phyloP scores from a whole-genome alignment of 805 yeast species.

The Metschnikowia similis region DNA sequence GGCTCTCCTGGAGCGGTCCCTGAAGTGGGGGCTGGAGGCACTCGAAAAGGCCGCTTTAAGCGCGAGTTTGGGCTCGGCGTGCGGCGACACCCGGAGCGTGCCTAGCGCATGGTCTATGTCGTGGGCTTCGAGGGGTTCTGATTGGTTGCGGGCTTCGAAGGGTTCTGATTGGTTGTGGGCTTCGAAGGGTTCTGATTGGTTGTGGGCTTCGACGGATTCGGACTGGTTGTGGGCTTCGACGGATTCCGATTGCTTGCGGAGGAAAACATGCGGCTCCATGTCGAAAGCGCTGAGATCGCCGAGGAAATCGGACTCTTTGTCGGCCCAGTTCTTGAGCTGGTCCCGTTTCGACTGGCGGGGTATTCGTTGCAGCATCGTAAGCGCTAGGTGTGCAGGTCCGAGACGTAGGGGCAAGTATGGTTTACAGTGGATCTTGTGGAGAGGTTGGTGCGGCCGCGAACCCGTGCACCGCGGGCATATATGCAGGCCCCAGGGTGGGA shows the following conservation, averaged over 20 bases:
- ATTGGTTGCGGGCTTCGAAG: background rate
- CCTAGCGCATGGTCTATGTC: background rate
- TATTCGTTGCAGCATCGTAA: background rate
- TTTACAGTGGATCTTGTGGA: background rate
- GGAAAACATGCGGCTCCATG: background rate
- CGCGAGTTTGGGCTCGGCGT: background rate
- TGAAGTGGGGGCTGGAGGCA: slow-evolving; percentile 5
- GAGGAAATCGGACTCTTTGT: slow-evolving; percentile 6
- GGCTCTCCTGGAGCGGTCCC: background rate
- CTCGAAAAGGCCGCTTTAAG: background rate
- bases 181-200: background rate
- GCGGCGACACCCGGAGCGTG: background rate
- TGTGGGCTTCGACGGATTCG: no score
- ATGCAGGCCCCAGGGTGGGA: no score
- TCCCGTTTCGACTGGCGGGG: background rate
- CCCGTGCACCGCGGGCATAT: background rate
- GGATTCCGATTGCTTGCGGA: background rate
- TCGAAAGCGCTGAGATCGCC: slow-evolving; percentile 7
- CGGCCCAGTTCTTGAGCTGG: slow-evolving; percentile 13
- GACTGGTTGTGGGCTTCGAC: slow-evolving; percentile 4
- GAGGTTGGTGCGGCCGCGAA: background rate
- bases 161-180: slow-evolving; percentile 2
- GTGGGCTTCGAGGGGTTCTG: background rate
- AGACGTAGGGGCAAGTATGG: background rate
- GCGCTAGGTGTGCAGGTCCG: background rate